Conservation (phyloP, 257 asterid species). For the Nicotiana tabacum region DNA sequence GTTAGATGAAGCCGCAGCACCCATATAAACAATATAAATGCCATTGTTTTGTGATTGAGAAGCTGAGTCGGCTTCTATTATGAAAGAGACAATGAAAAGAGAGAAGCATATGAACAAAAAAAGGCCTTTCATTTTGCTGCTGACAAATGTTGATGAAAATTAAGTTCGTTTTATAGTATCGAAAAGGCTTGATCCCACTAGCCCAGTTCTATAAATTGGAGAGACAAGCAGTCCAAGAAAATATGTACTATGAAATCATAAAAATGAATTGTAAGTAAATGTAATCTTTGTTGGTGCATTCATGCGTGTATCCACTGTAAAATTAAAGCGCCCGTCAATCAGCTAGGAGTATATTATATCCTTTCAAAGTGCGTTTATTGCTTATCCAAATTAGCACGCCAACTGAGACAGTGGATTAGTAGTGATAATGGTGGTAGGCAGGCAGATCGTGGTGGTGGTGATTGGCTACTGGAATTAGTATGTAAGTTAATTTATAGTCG, state of each 20-base stretch:
- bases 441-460: not conserved
- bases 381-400: not conserved
- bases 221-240: not conserved
- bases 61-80: not conserved
- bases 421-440: too few relatives aligned
- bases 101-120: too few relatives aligned
- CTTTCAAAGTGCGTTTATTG: not conserved
- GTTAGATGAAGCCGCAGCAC: slow-evolving; percentile 38
- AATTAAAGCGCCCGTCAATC: not conserved
- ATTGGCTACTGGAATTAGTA: not conserved
- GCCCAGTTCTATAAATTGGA: not conserved
- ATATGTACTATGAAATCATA: too few relatives aligned
- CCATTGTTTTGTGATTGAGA: slow-evolving; percentile 22
- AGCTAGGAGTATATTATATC: not conserved
- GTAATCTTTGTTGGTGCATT: not conserved
- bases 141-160: not conserved
- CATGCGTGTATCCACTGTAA: not conserved
- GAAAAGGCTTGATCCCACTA: not conserved
- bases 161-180: not conserved
- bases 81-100: not conserved
- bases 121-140: not conserved
- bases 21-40: slow-evolving; percentile 81
- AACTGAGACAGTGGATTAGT: not conserved
- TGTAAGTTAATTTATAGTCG: not conserved
- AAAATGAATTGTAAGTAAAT: not conserved